Percentiles rank a stretch among this genome's conserved stretches.
These are phyloP conservation scores for Osmozyma mogii DNA, from an alignment of 805 yeast genomes.

Conservation along the genomic window DNA sequence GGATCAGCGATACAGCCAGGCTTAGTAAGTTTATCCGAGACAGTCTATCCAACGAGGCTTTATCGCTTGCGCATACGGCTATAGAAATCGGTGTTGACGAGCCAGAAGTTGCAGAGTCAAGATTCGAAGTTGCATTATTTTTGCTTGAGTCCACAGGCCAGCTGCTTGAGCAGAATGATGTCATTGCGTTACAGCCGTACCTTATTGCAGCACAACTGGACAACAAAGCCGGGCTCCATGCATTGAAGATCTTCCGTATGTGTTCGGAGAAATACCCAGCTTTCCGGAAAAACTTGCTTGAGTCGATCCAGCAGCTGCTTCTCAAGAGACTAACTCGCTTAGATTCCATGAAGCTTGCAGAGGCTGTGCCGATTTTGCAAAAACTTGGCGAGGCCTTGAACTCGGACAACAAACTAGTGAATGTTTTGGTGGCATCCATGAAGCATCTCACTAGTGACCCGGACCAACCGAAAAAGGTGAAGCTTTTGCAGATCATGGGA, in stretches of 20 bases:
- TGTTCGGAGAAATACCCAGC: slow-evolving; percentile 37
- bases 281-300: slow-evolving; percentile 44
- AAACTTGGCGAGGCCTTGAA: slow-evolving; percentile 38
- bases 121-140: slow-evolving; percentile 45
- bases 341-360: slow-evolving; percentile 52
- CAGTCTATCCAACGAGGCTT: not conserved
- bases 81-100: slow-evolving; percentile 4
- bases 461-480: slow-evolving; percentile 25
- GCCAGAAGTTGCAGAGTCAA: not conserved
- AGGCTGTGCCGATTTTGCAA: slow-evolving; percentile 70
- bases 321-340: slow-evolving; percentile 52
- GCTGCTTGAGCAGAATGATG: slow-evolving; percentile 58
- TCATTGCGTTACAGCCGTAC: slow-evolving; percentile 58
- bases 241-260: slow-evolving; percentile 47
- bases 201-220: slow-evolving; percentile 41
- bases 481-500: slow-evolving; percentile 58
- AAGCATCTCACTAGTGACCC: slow-evolving; percentile 24
- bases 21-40: not conserved
- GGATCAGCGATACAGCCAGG: slow-evolving; percentile 3
- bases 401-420: slow-evolving; percentile 43
- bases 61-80: slow-evolving; percentile 1
- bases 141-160: slow-evolving; percentile 46
- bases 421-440: slow-evolving; percentile 60
- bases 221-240: slow-evolving; percentile 35
- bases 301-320: slow-evolving; percentile 43